These are phyloP conservation scores for Magnaporthiopsis incrustans DNA, from an alignment of 2,329 filamentous ascomycete species.

Conservation along the genomic window DNA sequence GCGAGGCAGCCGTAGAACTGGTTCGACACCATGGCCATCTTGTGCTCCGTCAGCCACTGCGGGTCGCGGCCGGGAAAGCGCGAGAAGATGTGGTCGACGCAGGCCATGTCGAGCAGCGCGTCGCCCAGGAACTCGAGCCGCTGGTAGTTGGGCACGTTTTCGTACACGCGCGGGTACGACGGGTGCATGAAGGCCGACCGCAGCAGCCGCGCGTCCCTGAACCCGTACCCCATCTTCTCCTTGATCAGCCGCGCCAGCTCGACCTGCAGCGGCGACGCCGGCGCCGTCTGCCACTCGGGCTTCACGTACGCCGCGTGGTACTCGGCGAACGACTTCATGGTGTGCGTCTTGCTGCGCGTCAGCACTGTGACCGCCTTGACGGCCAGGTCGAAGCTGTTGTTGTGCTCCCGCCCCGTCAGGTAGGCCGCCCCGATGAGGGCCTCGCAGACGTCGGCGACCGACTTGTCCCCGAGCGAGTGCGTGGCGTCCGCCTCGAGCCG, in stretches of 20 bases:
- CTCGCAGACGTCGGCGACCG: slow-evolving; percentile 89
- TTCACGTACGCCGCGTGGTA: slow-evolving; percentile 63
- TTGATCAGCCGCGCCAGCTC: slow-evolving; percentile 61
- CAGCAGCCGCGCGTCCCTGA: slow-evolving; percentile 67
- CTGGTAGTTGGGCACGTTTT: slow-evolving; percentile 81
- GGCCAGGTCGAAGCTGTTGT: slow-evolving; percentile 43
- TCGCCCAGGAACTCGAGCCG: slow-evolving; percentile 89
- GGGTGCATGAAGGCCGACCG: slow-evolving; percentile 84
- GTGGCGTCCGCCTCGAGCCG: slow-evolving; percentile 30
- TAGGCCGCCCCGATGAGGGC: slow-evolving; percentile 85
- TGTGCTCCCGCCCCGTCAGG: slow-evolving; percentile 28
- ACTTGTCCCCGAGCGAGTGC: slow-evolving; percentile 77
- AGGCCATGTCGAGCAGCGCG: slow-evolving; percentile 76
- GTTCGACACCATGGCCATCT: slow-evolving; percentile 99
- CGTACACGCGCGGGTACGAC: slow-evolving; percentile 67
- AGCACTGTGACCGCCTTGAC: slow-evolving; percentile 59
- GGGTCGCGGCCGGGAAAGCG: slow-evolving; percentile 73
- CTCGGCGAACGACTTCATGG: slow-evolving; percentile 60
- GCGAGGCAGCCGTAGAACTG: slow-evolving; percentile 81
- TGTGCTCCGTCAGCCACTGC: slow-evolving; percentile 97
- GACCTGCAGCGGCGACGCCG: slow-evolving; percentile 56
- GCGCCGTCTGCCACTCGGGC: slow-evolving; percentile 61
- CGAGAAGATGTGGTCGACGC: slow-evolving; percentile 74
- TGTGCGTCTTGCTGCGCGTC: slow-evolving; percentile 62
- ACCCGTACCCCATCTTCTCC: slow-evolving; percentile 49